Percentiles rank a stretch among this genome's conserved stretches.
Evolutionary conservation across 1,139 yeast genomes (phyloP).

Genomic region (Meyerozyma smithsonii): DNA sequence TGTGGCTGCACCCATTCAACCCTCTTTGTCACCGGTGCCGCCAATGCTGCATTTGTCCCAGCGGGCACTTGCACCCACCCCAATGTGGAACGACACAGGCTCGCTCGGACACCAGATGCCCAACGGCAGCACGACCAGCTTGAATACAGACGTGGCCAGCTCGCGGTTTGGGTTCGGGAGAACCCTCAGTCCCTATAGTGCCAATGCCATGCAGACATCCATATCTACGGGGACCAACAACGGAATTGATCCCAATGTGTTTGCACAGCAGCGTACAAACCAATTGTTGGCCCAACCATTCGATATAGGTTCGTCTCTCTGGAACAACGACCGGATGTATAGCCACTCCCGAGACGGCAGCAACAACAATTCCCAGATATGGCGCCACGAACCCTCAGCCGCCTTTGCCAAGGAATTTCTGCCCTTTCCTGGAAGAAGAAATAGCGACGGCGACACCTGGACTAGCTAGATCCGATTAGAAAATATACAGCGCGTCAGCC

Average conservation of each 20-base stretch:
- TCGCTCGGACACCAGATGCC: neutral
- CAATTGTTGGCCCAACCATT: neutral
- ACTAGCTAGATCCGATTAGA: neutral
- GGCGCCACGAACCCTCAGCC: conserved; percentile 3
- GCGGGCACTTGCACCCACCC: neutral
- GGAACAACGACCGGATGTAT: conserved; percentile 3
- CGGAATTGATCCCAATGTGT: neutral
- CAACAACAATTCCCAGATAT: neutral
- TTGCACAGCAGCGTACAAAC: neutral
- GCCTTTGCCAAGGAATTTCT: neutral
- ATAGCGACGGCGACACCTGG: neutral
- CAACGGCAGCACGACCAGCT: conserved; percentile 73
- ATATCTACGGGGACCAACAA: neutral
- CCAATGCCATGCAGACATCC: neutral
- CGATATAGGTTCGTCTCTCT: conserved; percentile 8
- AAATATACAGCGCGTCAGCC: neutral
- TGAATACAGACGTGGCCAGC: conserved; percentile 46
- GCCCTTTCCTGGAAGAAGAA: conserved; percentile 1
- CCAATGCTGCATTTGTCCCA: neutral
- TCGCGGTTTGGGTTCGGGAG: conserved; percentile 1
- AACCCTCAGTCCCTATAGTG: neutral
- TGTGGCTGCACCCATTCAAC: neutral
- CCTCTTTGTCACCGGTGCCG: neutral
- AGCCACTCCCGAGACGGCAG: conserved; percentile 2
- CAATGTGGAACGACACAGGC: neutral